Conservation (phyloP, 441 rosid genomes). For the Euphorbia celastroides region DNA sequence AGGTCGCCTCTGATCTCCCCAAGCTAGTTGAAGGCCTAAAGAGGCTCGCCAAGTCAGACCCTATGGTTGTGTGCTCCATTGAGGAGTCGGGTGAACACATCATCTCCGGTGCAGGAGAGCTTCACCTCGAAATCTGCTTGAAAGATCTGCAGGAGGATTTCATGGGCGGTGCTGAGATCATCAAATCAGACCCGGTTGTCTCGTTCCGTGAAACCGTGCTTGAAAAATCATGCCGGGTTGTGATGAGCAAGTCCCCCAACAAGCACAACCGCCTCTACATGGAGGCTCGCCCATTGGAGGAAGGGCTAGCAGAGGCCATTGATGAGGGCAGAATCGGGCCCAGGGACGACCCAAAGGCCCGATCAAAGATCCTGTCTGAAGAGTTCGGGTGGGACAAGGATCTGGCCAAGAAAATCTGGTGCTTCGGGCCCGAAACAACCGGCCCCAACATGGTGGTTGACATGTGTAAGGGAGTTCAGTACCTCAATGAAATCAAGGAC, state of each 20-base stretch:
- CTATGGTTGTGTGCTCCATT: conserved; percentile 45
- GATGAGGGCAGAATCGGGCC: conserved; percentile 49
- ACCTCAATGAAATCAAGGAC: conserved; percentile 51
- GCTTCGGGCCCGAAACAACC: conserved; percentile 52
- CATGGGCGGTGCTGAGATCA: conserved; percentile 52
- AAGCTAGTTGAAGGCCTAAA: conserved; percentile 52
- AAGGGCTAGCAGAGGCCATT: conserved; percentile 47
- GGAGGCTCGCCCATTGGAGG: conserved; percentile 53
- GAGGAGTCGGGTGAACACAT: conserved; percentile 54
- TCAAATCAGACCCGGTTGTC: conserved; percentile 42
- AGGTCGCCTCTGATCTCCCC: conserved; percentile 49
- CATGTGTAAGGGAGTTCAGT: conserved; percentile 57
- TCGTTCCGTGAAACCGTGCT: conserved; percentile 51
- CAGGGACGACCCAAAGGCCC: conserved; percentile 45
- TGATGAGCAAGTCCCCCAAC: conserved; percentile 53
- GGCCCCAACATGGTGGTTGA: conserved; percentile 58
- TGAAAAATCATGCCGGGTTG: conserved; percentile 37
- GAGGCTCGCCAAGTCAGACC: conserved; percentile 49
- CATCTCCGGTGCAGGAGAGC: conserved; percentile 51
- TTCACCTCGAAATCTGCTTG: conserved; percentile 46
- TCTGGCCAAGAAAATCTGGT: conserved; percentile 55
- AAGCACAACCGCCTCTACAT: conserved; percentile 54
- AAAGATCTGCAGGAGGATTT: conserved; percentile 46
- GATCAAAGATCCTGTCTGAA: conserved; percentile 42
- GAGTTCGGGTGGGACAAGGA: conserved; percentile 57